Conservation (phyloP, 148 eudicot genomes). For the Chenopodium suecicum region DNA sequence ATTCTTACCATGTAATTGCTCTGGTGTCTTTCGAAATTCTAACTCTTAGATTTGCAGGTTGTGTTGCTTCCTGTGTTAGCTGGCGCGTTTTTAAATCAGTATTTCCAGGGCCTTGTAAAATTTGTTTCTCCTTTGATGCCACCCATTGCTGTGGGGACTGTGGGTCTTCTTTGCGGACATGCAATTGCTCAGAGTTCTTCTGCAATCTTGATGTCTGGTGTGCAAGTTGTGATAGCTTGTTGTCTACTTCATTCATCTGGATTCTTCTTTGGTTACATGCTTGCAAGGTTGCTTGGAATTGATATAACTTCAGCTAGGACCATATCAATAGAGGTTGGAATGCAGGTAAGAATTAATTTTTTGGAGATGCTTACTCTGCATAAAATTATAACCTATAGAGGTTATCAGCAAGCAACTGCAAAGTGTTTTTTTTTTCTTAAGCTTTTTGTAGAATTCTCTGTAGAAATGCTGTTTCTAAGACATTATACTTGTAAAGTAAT, state of each 20-base stretch:
- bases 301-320: conserved; percentile 66
- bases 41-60: conserved; percentile 42
- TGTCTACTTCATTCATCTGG: conserved; percentile 66
- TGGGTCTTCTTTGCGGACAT: conserved; percentile 74
- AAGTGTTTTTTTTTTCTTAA: no score
- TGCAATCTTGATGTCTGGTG: conserved; percentile 65
- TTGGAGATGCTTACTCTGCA: background rate
- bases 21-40: background rate
- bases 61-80: conserved; percentile 81
- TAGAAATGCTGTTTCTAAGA: background rate
- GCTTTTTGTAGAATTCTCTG: background rate
- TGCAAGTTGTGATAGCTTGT: conserved; percentile 59
- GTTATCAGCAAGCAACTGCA: background rate
- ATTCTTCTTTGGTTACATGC: conserved; percentile 69
- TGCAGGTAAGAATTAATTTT: conserved; percentile 57
- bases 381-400: background rate
- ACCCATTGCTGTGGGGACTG: conserved; percentile 76
- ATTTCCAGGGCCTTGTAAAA: conserved; percentile 61
- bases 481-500: background rate
- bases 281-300: conserved; percentile 60
- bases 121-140: conserved; percentile 77
- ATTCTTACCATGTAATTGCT: background rate
- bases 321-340: conserved; percentile 84
- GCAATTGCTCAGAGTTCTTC: conserved; percentile 83
- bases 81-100: conserved; percentile 82